Conservation (phyloP, 2,329 filamentous ascomycete species). For the Xylaria digitata region DNA sequence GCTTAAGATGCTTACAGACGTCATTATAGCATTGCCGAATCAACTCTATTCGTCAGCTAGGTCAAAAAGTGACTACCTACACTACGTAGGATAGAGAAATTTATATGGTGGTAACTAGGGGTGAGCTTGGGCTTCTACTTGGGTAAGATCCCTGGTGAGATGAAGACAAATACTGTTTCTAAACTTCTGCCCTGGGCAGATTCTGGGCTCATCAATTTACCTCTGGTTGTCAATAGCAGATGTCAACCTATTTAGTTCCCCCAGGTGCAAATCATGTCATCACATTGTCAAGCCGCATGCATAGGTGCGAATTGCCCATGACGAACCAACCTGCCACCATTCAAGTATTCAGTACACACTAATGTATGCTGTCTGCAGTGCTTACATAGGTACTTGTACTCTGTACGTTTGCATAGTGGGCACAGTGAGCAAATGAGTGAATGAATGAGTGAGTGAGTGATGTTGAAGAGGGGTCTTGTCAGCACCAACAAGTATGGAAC, state of each 20-base stretch:
- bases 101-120: too few relatives aligned
- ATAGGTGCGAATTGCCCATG: constrained; percentile 18
- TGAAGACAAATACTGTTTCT: not conserved
- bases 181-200: not conserved
- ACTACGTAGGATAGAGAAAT: not conserved
- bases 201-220: too few relatives aligned
- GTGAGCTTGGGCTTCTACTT: not conserved
- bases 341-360: constrained; percentile 8
- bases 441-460: too few relatives aligned
- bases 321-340: constrained; percentile 16
- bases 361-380: not conserved
- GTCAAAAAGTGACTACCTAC: not conserved
- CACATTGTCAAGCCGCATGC: constrained; percentile 20
- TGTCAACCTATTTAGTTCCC: constrained; percentile 4
- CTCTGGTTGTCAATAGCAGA: not conserved
- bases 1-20: constrained; percentile 4
- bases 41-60: constrained; percentile 5
- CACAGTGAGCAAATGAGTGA: not conserved
- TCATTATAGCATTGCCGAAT: constrained; percentile 7
- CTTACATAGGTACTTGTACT: not conserved
- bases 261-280: constrained; percentile 30
- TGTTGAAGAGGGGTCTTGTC: not conserved
- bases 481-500: too few relatives aligned
- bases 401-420: not conserved
- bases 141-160: not conserved